Evolutionary conservation across 495 filamentous ascomycete genomes (phyloP).

Genomic region (Xanthoparmelia taractica): DNA sequence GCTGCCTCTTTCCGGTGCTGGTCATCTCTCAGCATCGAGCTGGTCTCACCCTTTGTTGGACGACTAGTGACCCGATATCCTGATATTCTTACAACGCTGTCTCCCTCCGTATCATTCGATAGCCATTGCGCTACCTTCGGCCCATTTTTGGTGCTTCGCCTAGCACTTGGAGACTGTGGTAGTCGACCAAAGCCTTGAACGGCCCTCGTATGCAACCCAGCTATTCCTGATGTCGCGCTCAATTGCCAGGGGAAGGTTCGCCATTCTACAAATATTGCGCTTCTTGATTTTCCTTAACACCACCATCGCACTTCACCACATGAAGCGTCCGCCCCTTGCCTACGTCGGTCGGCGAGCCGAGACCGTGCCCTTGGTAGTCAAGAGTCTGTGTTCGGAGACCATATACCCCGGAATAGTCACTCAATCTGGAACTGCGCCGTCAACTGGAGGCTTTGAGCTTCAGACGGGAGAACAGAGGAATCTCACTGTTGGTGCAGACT

Average conservation of each 20-base stretch:
- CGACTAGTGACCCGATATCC: not conserved
- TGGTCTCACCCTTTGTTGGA: not conserved
- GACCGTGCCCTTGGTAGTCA: constrained; percentile 42
- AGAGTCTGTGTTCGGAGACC: constrained; percentile 57
- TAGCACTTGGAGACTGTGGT: no score
- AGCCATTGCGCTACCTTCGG: not conserved
- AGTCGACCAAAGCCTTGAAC: not conserved
- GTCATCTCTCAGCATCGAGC: not conserved
- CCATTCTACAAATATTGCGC: not conserved
- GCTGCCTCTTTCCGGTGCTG: not conserved
- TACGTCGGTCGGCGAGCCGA: constrained; percentile 22
- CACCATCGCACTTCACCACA: constrained; percentile 27
- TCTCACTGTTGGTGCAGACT: constrained; percentile 55
- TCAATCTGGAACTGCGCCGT: constrained; percentile 56
- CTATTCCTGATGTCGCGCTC: not conserved
- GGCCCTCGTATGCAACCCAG: not conserved
- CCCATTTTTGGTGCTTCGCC: not conserved
- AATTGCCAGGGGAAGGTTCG: not conserved
- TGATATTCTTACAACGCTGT: not conserved
- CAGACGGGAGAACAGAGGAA: constrained; percentile 39
- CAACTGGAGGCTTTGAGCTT: constrained; percentile 56
- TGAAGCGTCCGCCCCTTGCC: constrained; percentile 25
- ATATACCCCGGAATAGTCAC: constrained; percentile 67
- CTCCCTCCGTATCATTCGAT: not conserved
- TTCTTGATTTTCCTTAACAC: constrained; percentile 4